Conservation (phyloP, 306 rosid genomes). For the Cercis canadensis region DNA sequence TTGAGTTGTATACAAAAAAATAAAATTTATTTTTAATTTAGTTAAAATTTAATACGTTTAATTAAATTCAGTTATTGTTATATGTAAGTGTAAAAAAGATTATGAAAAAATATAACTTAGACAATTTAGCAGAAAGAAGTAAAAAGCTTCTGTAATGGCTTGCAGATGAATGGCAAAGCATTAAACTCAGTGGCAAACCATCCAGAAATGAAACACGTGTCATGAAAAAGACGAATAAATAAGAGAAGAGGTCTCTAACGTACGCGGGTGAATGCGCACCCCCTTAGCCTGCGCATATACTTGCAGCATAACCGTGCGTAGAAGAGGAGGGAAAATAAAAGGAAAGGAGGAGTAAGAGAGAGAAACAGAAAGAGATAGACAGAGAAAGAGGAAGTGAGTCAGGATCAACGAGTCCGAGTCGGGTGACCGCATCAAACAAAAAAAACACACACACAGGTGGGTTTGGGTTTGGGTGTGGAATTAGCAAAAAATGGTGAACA, state of each 20-base stretch:
- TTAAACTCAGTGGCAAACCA: no score
- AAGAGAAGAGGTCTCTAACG: neutral
- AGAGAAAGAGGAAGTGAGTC: conserved; percentile 42
- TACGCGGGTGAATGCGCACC: conserved; percentile 29
- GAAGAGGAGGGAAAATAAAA: conserved; percentile 39
- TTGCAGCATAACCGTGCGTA: conserved; percentile 56
- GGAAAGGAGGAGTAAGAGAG: conserved; percentile 19
- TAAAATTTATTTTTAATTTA: no score
- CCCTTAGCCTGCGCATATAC: conserved; percentile 51
- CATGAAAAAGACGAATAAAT: neutral
- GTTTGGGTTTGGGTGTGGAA: conserved; percentile 55
- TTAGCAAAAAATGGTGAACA: conserved; percentile 77
- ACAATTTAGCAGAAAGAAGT: no score
- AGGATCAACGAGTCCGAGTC: conserved; percentile 46
- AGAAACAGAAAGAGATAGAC: conserved; percentile 20
- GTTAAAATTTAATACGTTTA: no score
- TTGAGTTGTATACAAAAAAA: no score
- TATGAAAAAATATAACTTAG: no score
- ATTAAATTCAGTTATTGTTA: no score
- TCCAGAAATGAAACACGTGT: conserved; percentile 33
- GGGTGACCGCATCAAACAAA: conserved; percentile 38
- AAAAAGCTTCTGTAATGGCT: no score
- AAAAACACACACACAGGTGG: conserved; percentile 44
- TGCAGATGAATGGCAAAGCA: no score
- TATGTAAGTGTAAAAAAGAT: no score